A percentile compares a stretch with the other conserved stretches of the same genome.
Evolutionary conservation across 352 stramenopile genomes (phyloP).

Genomic region (Pythium biforme): DNA sequence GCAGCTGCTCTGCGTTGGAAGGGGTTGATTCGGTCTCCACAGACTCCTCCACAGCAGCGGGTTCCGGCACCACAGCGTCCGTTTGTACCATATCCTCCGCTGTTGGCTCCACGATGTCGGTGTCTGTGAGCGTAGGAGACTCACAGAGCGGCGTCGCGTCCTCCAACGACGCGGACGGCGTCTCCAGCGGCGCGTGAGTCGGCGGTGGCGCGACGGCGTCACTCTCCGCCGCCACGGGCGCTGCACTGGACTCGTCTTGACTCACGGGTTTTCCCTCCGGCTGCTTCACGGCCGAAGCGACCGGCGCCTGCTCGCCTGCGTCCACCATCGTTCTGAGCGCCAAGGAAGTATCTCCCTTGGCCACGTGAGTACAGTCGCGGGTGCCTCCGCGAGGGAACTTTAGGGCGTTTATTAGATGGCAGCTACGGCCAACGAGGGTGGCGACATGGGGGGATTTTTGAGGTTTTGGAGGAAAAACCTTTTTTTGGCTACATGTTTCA

Average conservation of each 20-base stretch:
- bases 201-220: not conserved
- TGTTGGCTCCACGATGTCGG: not conserved
- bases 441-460: slow-evolving; percentile 4
- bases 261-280: slow-evolving; percentile 6
- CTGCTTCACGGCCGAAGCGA: slow-evolving; percentile 4
- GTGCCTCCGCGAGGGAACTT: slow-evolving; percentile 1
- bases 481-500: slow-evolving; percentile 2
- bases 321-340: slow-evolving; percentile 15
- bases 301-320: slow-evolving; percentile 14
- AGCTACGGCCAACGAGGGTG: not conserved
- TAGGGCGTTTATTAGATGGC: not conserved
- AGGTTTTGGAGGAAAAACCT: slow-evolving; percentile 26
- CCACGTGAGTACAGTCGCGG: not conserved
- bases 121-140: not conserved
- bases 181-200: slow-evolving; percentile 1
- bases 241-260: not conserved
- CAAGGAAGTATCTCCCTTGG: not conserved
- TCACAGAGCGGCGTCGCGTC: not conserved
- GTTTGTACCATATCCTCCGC: not conserved
- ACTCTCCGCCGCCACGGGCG: not conserved
- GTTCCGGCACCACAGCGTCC: not conserved
- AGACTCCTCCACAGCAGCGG: not conserved
- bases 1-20: not conserved
- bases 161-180: slow-evolving; percentile 14
- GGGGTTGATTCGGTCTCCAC: not conserved